A percentile compares a stretch with the other conserved stretches of the same genome.
These are phyloP conservation scores for Picochlorum sp. DNA, from an alignment of 139 green algal genomes.

Conservation along the genomic window DNA sequence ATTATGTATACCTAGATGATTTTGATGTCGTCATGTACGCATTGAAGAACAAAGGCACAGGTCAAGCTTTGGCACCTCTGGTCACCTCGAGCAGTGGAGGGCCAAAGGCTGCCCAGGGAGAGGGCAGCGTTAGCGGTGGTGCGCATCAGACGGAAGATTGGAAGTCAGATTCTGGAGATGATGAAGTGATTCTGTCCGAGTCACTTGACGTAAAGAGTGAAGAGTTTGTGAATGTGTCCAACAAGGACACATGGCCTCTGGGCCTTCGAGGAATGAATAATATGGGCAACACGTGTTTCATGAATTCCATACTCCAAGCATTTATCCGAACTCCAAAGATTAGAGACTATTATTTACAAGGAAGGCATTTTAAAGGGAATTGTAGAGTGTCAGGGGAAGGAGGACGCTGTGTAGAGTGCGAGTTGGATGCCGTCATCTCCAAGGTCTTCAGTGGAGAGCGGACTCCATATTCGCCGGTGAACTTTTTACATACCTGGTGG, in stretches of 20 bases:
- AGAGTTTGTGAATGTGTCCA: not conserved
- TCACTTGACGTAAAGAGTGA: too few relatives aligned
- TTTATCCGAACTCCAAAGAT: constrained; percentile 74
- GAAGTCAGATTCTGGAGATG: not conserved
- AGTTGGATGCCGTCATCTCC: constrained; percentile 50
- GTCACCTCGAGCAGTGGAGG: not conserved
- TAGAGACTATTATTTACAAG: constrained; percentile 58
- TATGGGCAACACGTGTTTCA: constrained; percentile 96
- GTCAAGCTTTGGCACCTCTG: constrained; percentile 10
- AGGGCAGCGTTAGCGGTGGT: not conserved
- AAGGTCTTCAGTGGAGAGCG: constrained; percentile 46
- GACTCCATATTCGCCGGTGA: constrained; percentile 42
- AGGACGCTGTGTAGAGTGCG: constrained; percentile 31
- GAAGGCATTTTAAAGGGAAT: constrained; percentile 40
- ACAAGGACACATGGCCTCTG: constrained; percentile 12
- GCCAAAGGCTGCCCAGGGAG: not conserved
- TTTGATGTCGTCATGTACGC: constrained; percentile 44
- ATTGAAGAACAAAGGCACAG: not conserved
- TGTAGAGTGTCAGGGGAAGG: constrained; percentile 26
- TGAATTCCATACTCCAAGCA: constrained; percentile 88
- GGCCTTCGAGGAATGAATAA: constrained; percentile 86
- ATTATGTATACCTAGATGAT: constrained; percentile 54
- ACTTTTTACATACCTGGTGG: constrained; percentile 77
- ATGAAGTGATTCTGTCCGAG: not conserved
- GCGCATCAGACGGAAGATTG: not conserved